phyloP scores from a whole-genome alignment of 805 yeast genomes.

The Metschnikowia noctiluminum region DNA sequence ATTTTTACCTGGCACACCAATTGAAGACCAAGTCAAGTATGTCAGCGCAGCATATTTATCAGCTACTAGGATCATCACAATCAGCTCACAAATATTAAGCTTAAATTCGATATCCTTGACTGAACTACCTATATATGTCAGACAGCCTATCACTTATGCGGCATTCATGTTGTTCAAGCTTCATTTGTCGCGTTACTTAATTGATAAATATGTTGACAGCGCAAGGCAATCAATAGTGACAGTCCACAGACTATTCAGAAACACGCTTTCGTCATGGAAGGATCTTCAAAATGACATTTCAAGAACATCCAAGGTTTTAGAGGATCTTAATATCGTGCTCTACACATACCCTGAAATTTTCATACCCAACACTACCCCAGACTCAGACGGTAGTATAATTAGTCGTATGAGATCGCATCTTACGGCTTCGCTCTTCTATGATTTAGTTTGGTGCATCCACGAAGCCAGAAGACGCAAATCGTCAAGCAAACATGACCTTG shows the following conservation, averaged over 20 bases:
- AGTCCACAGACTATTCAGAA: slow-evolving; percentile 81
- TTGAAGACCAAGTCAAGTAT: slow-evolving; percentile 80
- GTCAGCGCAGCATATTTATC: slow-evolving; percentile 77
- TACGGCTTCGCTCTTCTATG: slow-evolving; percentile 87
- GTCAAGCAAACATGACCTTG: slow-evolving; percentile 27
- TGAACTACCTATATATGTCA: slow-evolving; percentile 80
- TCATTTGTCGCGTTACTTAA: slow-evolving; percentile 70
- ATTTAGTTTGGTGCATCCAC: slow-evolving; percentile 90
- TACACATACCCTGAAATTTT: slow-evolving; percentile 85
- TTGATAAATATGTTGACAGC: slow-evolving; percentile 76
- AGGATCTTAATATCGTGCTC: slow-evolving; percentile 80
- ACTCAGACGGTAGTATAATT: slow-evolving; percentile 49
- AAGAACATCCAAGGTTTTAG: slow-evolving; percentile 86
- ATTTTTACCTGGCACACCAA: slow-evolving; percentile 84
- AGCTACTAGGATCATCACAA: slow-evolving; percentile 78
- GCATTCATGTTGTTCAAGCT: slow-evolving; percentile 77
- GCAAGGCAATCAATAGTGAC: slow-evolving; percentile 93
- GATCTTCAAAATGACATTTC: slow-evolving; percentile 87
- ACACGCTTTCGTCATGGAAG: slow-evolving; percentile 88
- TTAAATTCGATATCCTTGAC: slow-evolving; percentile 62
- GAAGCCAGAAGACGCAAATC: slow-evolving; percentile 77
- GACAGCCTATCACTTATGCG: slow-evolving; percentile 82
- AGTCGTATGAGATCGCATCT: slow-evolving; percentile 88
- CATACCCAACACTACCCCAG: slow-evolving; percentile 26
- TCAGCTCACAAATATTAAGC: slow-evolving; percentile 61